These are phyloP conservation scores for Coniochaeta ligniaria DNA, from an alignment of 2,329 filamentous ascomycete genomes.

Conservation along the genomic window DNA sequence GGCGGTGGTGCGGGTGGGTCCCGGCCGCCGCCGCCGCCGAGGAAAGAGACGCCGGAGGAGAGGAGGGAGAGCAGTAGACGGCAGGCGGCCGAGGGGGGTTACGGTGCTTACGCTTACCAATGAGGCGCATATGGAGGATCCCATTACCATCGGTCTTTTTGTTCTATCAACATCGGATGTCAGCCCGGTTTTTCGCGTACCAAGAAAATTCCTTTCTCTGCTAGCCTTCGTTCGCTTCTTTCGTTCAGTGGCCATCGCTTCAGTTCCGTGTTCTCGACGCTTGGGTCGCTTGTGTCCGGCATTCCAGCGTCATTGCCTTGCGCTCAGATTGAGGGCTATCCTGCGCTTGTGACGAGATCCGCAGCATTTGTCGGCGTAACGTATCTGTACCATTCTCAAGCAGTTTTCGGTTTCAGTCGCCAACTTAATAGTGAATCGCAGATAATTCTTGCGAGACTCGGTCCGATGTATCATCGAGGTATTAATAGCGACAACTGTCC, in stretches of 20 bases:
- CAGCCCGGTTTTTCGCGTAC: background rate
- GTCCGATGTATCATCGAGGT: no score
- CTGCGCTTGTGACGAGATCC: constrained; percentile 2
- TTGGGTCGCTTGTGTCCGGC: no score
- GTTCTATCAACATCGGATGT: background rate
- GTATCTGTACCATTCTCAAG: constrained; percentile 2
- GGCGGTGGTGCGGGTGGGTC: constrained; percentile 52
- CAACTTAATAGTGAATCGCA: no score
- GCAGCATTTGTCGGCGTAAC: constrained; percentile 12
- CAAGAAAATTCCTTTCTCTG: background rate
- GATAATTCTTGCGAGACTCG: no score
- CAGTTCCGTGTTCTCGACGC: no score
- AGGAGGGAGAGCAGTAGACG: constrained; percentile 18
- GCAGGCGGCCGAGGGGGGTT: constrained; percentile 38
- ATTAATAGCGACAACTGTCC: no score
- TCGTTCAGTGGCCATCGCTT: background rate
- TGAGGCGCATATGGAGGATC: background rate
- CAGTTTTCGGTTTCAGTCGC: no score
- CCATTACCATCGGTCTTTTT: background rate
- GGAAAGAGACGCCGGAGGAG: constrained; percentile 50
- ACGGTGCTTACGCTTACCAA: constrained; percentile 11
- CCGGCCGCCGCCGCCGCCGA: constrained; percentile 52
- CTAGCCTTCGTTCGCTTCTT: background rate
- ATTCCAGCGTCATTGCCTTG: no score
- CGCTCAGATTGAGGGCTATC: no score